Percentiles rank a stretch among this genome's conserved stretches.
Conservation (phyloP, 768 basidiomycete genomes). For the Coprinopsis sp. region DNA sequence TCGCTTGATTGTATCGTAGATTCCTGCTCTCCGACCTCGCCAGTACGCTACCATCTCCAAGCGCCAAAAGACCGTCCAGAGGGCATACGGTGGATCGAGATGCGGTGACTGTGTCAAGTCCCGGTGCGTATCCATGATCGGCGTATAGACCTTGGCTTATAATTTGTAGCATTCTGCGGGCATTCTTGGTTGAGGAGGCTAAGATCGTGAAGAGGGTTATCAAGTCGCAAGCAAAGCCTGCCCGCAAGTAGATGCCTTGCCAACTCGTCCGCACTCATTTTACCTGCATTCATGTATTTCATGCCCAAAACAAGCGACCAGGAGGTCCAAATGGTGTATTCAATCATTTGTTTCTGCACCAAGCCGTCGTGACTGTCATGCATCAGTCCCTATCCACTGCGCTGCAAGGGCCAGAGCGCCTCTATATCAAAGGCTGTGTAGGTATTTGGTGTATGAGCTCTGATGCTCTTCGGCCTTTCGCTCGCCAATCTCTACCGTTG, state of each 20-base stretch:
- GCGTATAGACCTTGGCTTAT: slow-evolving; percentile 9
- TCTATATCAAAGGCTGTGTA: no score
- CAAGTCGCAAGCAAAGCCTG: slow-evolving; percentile 74
- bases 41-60: slow-evolving; percentile 95
- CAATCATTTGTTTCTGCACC: not conserved
- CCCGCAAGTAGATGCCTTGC: slow-evolving; percentile 35
- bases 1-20: slow-evolving; percentile 39
- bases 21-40: slow-evolving; percentile 93
- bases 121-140: slow-evolving; percentile 50
- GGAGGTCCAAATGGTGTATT: slow-evolving; percentile 13
- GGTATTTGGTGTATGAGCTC: no score
- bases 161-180: slow-evolving; percentile 81
- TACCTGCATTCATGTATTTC: slow-evolving; percentile 20
- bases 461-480: no score
- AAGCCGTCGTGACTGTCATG: not conserved
- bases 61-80: slow-evolving; percentile 92
- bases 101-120: slow-evolving; percentile 95
- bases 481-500: not conserved
- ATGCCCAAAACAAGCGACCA: slow-evolving; percentile 17
- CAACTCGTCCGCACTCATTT: slow-evolving; percentile 11
- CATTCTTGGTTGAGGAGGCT: slow-evolving; percentile 98
- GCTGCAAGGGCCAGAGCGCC: no score
- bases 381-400: not conserved
- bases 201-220: slow-evolving; percentile 99
- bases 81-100: slow-evolving; percentile 96